A percentile compares a stretch with the other conserved stretches of the same genome.
Conservation (phyloP, 306 rosid genomes). For the Vigna unguiculata region DNA sequence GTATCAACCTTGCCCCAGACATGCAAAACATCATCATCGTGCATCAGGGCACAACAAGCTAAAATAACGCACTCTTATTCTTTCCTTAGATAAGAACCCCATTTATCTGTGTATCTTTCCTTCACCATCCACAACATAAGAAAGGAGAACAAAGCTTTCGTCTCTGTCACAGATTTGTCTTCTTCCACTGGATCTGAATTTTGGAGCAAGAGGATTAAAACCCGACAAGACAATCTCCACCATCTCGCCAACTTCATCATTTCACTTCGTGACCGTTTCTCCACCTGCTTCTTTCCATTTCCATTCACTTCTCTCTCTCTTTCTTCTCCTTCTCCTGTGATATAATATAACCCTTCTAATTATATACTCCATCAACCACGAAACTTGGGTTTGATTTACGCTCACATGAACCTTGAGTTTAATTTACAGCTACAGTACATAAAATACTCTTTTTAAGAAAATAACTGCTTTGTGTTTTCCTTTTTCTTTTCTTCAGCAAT, state of each 20-base stretch:
- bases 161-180: constrained; percentile 42
- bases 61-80: constrained; percentile 10
- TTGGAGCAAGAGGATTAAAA: not conserved
- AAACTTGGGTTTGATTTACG: not conserved
- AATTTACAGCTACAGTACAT: not conserved
- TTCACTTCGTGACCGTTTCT: constrained; percentile 30
- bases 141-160: constrained; percentile 21
- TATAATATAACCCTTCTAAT: not conserved
- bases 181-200: constrained; percentile 20
- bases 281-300: constrained; percentile 21
- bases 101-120: not conserved
- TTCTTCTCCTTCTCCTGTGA: not conserved
- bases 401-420: not conserved
- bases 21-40: constrained; percentile 14
- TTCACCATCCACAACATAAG: not conserved
- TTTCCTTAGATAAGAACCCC: not conserved
- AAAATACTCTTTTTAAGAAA: not conserved
- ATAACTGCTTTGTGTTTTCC: not conserved
- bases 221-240: constrained; percentile 24
- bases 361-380: not conserved
- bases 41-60: not conserved
- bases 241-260: constrained; percentile 42
- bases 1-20: not conserved
- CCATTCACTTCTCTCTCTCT: not conserved
- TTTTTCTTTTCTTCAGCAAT: not conserved